Conservation (phyloP, 306 rosid genomes). For the Argentina anserina region DNA sequence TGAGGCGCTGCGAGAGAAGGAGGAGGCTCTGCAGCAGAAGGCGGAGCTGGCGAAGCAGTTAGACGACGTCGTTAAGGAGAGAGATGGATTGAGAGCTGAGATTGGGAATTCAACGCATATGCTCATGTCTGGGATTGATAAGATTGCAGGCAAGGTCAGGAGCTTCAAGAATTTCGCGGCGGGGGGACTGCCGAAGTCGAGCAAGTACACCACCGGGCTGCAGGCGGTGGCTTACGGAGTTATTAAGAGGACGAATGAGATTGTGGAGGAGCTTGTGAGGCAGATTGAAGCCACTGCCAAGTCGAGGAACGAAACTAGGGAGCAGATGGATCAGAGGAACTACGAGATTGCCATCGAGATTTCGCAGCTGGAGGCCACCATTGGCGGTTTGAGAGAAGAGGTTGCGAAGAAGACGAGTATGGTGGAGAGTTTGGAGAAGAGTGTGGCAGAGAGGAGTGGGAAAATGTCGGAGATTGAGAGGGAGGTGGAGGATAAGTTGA, state of each 20-base stretch:
- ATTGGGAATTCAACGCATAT: constrained; percentile 89
- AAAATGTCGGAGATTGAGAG: constrained; percentile 49
- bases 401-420: constrained; percentile 43
- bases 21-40: constrained; percentile 43
- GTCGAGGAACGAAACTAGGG: constrained; percentile 80
- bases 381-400: constrained; percentile 80
- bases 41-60: constrained; percentile 53
- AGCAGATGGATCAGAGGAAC: constrained; percentile 87
- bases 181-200: constrained; percentile 65
- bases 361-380: constrained; percentile 90
- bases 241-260: constrained; percentile 85
- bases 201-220: constrained; percentile 70
- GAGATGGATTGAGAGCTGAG: constrained; percentile 60
- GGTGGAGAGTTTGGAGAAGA: constrained; percentile 67
- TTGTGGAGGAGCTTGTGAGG: constrained; percentile 76
- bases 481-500: constrained; percentile 48
- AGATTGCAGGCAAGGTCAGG: constrained; percentile 75
- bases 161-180: constrained; percentile 52
- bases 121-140: constrained; percentile 86
- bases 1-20: constrained; percentile 75
- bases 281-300: constrained; percentile 68
- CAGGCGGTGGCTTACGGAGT: constrained; percentile 79
- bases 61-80: constrained; percentile 64
- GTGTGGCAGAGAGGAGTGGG: constrained; percentile 48
- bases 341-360: constrained; percentile 96